Percentiles rank a stretch among this genome's conserved stretches.
These are phyloP conservation scores for Chalciporus chontae DNA, from an alignment of 768 basidiomycete species.

Conservation along the genomic window DNA sequence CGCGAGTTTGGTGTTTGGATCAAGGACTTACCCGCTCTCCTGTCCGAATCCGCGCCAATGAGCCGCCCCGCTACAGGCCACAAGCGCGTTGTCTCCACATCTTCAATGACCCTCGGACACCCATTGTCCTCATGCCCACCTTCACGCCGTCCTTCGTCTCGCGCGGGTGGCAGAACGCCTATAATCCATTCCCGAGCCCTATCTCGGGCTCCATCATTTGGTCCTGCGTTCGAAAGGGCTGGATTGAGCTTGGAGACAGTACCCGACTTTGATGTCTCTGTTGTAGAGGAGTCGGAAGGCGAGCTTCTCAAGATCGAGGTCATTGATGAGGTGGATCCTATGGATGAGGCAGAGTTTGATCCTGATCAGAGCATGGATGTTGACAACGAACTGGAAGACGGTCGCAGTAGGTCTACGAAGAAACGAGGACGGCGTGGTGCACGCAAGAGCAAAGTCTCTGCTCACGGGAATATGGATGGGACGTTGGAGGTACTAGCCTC, in stretches of 20 bases:
- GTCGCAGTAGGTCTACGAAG: constrained; percentile 55
- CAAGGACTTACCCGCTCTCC: constrained; percentile 70
- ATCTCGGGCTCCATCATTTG: constrained; percentile 63
- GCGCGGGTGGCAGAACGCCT: constrained; percentile 55
- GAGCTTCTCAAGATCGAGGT: constrained; percentile 30
- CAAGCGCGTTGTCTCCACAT: constrained; percentile 53
- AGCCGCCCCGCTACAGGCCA: constrained; percentile 40
- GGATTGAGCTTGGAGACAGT: constrained; percentile 49
- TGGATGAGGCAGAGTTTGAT: constrained; percentile 31
- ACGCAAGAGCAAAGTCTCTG: constrained; percentile 61
- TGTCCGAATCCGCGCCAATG: constrained; percentile 41
- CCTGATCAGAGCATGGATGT: constrained; percentile 11
- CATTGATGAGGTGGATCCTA: constrained; percentile 37
- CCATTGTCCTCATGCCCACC: constrained; percentile 60
- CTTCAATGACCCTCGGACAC: constrained; percentile 59
- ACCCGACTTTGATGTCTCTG: constrained; percentile 41
- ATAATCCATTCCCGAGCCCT: constrained; percentile 52
- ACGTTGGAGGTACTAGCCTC: constrained; percentile 69
- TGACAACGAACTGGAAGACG: constrained; percentile 34
- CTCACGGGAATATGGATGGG: constrained; percentile 39
- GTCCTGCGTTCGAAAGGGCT: constrained; percentile 39
- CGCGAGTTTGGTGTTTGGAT: constrained; percentile 85
- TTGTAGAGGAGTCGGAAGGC: constrained; percentile 42
- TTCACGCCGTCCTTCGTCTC: constrained; percentile 69
- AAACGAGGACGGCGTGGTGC: constrained; percentile 84